Percentiles rank a stretch among this genome's conserved stretches.
phyloP scores from a whole-genome alignment of 2,329 filamentous ascomycete genomes.

The Talaromyces pinophilus region DNA sequence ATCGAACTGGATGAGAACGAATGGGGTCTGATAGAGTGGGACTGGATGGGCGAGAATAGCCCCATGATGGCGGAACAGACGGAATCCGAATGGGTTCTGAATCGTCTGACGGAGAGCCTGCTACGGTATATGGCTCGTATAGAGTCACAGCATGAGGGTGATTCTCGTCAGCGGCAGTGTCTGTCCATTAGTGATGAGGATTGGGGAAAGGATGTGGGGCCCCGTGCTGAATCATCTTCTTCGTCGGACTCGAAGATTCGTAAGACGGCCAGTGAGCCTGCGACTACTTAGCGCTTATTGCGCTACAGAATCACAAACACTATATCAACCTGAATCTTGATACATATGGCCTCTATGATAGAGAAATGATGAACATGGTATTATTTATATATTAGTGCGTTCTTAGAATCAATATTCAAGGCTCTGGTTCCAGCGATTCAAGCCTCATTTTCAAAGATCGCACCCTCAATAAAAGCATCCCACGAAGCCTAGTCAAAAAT shows the following conservation, averaged over 20 bases:
- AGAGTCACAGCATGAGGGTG: not conserved
- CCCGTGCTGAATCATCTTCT: not conserved
- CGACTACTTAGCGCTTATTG: not conserved
- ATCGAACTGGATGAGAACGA: conserved; percentile 53
- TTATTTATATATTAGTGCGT: not conserved
- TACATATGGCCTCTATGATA: not conserved
- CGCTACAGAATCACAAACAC: not conserved
- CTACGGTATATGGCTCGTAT: conserved; percentile 43
- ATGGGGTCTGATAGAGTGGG: conserved; percentile 66
- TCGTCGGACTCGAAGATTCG: not conserved
- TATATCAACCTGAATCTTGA: not conserved
- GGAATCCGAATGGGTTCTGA: conserved; percentile 68
- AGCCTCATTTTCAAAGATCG: conserved; percentile 4
- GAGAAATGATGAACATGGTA: not conserved
- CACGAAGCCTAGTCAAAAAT: conserved; percentile 16
- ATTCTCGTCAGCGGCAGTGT: not conserved
- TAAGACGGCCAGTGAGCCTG: not conserved
- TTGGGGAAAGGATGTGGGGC: not conserved
- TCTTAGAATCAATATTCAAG: not conserved
- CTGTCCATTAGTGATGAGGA: not conserved
- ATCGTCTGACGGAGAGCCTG: conserved; percentile 66
- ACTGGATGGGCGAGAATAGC: conserved; percentile 70
- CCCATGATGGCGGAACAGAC: conserved; percentile 64
- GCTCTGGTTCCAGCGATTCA: not conserved
- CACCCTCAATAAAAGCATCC: conserved; percentile 22